Evolutionary conservation across 2,329 filamentous ascomycete species (phyloP), one percentile per base, ranked within the genome.

Genomic region (Cordyceps cateniannulata): DNA sequence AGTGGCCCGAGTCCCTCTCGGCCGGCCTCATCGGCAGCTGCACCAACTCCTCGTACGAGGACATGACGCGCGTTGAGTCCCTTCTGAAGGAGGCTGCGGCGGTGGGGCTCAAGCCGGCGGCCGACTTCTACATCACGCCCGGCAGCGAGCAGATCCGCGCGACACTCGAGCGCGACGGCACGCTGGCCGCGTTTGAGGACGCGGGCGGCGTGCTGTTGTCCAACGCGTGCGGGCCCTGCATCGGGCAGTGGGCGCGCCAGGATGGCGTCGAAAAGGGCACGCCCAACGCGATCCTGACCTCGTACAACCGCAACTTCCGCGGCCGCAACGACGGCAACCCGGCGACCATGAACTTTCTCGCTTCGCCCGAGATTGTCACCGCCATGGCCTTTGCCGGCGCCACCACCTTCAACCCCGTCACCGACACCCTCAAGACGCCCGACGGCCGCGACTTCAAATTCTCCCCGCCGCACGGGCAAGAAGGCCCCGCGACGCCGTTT

Each of bases 221-320:
- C 55, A 99, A 98, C 74, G 95, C 95, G 42, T 99, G 95, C 70
- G 95, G 90, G 3, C 91, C 91, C 35, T 96, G 93, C 72, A 96
- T 96, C 67, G 93, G 93, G 1, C 92, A 96, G 76, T 99, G 95
- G 95, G 90, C 90, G 72, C 88, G 95, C 62, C 93, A 90, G 20
- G 95, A 98, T 70, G 89, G 87, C 24, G 84, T 96, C 20, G 74
- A 78, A 62, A 96, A 96, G 78, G 93, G 92, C 64, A 90, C 93
- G 62, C 80, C 85, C 59, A 99, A 99, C 71, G 95, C 95, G 64
- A 98, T 99, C 69, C 85, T 99, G 70, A 93, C 92, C 10, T 97
- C 93, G 1, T 99, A 97, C 80, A 99, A 99, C 82, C 90, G 95
- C 63, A 99, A 99, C 78, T 99, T 99, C 81, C 90, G 90, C 55